Conservation (phyloP, 164 flowering plant species). For the Aristolochia contorta region DNA sequence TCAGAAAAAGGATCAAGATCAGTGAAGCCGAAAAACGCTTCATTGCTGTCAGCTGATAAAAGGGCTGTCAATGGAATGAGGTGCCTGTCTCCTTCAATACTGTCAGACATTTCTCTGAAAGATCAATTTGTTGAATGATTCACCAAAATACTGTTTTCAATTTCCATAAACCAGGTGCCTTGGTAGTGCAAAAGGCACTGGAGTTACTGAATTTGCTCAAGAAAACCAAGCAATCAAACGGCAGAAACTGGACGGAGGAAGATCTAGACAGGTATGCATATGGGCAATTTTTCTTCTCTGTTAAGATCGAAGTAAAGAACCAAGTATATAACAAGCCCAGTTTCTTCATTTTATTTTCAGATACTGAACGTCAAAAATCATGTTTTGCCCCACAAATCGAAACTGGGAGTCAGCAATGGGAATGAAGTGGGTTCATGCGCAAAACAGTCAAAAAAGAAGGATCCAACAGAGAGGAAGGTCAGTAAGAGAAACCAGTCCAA, state of each 20-base stretch:
- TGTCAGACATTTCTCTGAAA: no score
- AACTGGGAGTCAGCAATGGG: conserved; percentile 24
- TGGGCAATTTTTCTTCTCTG: background rate
- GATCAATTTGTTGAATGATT: background rate
- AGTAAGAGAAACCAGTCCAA: conserved; percentile 1
- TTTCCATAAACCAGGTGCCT: background rate
- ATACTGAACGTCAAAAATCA: conserved; percentile 61
- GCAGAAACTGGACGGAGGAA: conserved; percentile 86
- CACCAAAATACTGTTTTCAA: background rate
- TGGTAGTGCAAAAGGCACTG: conserved; percentile 21
- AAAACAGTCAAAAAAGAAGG: conserved; percentile 30
- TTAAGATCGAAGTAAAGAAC: background rate
- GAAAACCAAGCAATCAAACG: conserved; percentile 92
- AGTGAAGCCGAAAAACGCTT: background rate
- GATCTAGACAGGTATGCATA: conserved; percentile 58
- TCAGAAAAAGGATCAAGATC: conserved; percentile 32
- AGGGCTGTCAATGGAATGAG: background rate
- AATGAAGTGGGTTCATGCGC: conserved; percentile 18
- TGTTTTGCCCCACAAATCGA: conserved; percentile 67
- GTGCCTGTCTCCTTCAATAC: background rate
- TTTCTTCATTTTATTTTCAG: conserved; percentile 19
- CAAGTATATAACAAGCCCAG: no score
- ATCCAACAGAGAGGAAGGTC: conserved; percentile 48
- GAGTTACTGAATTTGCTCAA: conserved; percentile 43
- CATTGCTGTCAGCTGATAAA: background rate